Evolutionary conservation across 305 asterid species (phyloP).

Genomic region (Fraxinus baroniana): DNA sequence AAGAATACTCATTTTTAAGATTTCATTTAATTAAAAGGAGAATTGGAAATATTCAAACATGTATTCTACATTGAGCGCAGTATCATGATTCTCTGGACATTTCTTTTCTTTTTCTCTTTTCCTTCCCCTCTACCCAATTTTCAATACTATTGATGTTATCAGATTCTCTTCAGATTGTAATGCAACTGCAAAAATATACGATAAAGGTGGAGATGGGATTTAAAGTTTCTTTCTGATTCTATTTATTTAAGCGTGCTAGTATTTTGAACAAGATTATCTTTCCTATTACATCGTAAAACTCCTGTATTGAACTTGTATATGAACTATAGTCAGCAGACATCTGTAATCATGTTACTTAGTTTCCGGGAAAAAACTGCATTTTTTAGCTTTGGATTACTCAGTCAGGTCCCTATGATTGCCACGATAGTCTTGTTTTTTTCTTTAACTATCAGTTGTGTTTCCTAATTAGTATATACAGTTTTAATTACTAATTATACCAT

Average conservation of each 20-base stretch:
- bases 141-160: not conserved
- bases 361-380: not conserved
- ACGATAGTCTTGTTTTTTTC: not conserved
- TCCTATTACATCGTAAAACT: not conserved
- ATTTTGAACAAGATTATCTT: not conserved
- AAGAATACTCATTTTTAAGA: not conserved
- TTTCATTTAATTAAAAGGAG: not conserved
- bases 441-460: not conserved
- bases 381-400: constrained; percentile 2
- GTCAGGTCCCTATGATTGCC: not conserved
- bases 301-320: not conserved
- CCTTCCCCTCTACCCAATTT: not conserved
- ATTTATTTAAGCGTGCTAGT: not conserved
- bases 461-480: not conserved
- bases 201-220: not conserved
- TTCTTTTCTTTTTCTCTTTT: not conserved
- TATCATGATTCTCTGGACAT: not conserved
- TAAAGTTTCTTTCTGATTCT: not conserved
- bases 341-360: not conserved
- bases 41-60: not conserved
- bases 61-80: not conserved
- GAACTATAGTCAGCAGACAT: not conserved
- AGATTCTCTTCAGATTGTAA: not conserved
- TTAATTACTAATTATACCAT: constrained; percentile 16
- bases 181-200: not conserved